Base-by-base conservation (phyloP, 2,329 filamentous ascomycete species). In the Colletotrichum phormii region DNA sequence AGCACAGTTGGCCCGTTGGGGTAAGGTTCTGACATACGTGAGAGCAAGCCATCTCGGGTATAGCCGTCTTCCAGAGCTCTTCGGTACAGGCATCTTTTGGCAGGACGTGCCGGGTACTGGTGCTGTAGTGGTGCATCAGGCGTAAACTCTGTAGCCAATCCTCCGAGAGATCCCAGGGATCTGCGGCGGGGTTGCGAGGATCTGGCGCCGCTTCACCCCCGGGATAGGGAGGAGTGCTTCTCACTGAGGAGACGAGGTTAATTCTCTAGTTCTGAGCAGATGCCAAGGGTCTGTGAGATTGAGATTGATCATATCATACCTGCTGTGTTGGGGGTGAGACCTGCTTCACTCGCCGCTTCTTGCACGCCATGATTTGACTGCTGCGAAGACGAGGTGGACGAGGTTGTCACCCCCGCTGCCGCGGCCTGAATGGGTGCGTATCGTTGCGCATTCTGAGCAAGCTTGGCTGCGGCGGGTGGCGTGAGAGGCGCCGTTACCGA, bases 91-190 rank as follows among this genome's bases (percentile, higher is more conserved):
- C 37, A 12, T 79, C 77, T 0, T n/a, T 33, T 0, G 81, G 80
- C 1, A 83, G 68, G 1, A 79, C 80, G 11, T 76, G 65, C 54
- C 76, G 79, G 1, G 80, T 80, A 2, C 67, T 75, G 13, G 79
- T 76, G 7, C 78, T 80, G 66, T 79, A 83, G 54, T 83, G 81
- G 57, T 83, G 80, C 76, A 83, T 79, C 49, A 83, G 75, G 67
- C 81, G 79, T 12, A 83, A 78, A 63, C 83, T 82, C 4, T 78
- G 76, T 7, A 80, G 77, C 80, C 80, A 83, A 57, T 53, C 77
- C 71, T 66, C 64, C 72, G 76, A 61, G 51, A 71, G 37, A 77
- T 75, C 60, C 77, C 75, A 4, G 69, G 42, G 75, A 70, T 64
- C 64, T 6, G 64, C 12, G 26, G 35, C 55, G 55, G 62, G 53